Base-by-base conservation (phyloP, 495 filamentous ascomycete genomes). In the Xylaria grammica region DNA sequence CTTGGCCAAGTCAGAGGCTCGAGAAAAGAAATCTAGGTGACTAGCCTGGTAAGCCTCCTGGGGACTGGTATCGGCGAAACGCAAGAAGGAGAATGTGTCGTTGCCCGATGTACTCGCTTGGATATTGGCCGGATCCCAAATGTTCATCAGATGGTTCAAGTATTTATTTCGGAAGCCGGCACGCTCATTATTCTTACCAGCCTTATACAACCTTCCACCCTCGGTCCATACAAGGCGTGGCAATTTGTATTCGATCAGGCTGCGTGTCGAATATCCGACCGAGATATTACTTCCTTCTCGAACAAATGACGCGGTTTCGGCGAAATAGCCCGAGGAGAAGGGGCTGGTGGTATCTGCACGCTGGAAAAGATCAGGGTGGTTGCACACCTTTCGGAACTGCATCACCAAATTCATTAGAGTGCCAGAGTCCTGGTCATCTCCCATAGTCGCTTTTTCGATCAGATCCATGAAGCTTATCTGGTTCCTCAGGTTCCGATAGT, bases 321-420 rank as follows among this genome's bases (percentile, higher is more conserved):
- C 96, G 74, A 93, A 98, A 75, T 90, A 83, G 8, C 87, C 89
- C 62, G 89, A 84, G 1, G 91, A 92, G 71, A 93, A 89, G 0
- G 94, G 93, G 17, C 94, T 97, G 20, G 86, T 87, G 20, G 90
- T 96, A 62, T 98, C 95, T 17, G 94, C 93, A 46, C 96, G 87
- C 75, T 99, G 94, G 65, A 98, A 98, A 22, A 99, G 80, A 79
- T 99, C 95, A 2, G 95, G 95, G 75, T 99, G 95, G 71, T 99
- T 99, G 81, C 95, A 99, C 56, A 99, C 96, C 80, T 99, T 99
- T 60, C 95, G 88, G 86, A 99, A 99, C 77, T 99, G 96, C 95
- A 99, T 99, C 60, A 99, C 95, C 65, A 99, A 82, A 74, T 98
- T 99, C 95, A 99, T 99, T 72, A 99, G 74, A 19, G 94, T 99